phyloP scores from a whole-genome alignment of 2,329 filamentous ascomycete genomes.

The Colletotrichum noveboracense region DNA sequence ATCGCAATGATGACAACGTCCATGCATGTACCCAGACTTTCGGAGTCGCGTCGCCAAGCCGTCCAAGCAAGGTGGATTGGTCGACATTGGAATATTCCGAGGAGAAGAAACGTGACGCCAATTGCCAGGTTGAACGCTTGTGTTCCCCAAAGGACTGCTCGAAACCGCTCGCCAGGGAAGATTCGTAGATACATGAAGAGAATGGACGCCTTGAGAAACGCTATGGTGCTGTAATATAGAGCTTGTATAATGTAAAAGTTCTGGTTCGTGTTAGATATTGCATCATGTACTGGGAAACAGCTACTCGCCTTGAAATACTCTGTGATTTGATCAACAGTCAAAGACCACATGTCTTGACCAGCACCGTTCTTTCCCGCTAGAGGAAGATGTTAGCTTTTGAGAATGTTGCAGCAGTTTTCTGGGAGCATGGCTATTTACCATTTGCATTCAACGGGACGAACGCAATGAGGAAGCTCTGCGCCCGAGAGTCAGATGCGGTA shows the following conservation, averaged over 20 bases:
- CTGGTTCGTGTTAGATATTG: conserved; percentile 17
- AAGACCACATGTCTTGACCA: background rate
- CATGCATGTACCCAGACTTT: conserved; percentile 33
- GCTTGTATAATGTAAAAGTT: conserved; percentile 38
- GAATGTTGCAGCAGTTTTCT: background rate
- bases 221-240: conserved; percentile 35
- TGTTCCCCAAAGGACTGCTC: conserved; percentile 24
- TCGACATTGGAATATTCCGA: conserved; percentile 28
- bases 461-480: background rate
- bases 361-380: background rate
- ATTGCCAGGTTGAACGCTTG: background rate
- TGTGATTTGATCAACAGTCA: background rate
- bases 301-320: background rate
- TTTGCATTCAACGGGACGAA: background rate
- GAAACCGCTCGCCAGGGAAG: conserved; percentile 32
- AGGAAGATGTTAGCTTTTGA: background rate
- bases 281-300: too few species aligned
- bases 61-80: conserved; percentile 51
- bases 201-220: conserved; percentile 38
- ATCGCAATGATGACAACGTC: conserved; percentile 42
- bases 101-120: conserved; percentile 35
- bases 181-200: conserved; percentile 40
- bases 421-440: background rate
- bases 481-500: background rate
- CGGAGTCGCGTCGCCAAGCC: conserved; percentile 25